phyloP scores from a whole-genome alignment of 73 alveolate species.

The Paramecium primaurelia region DNA sequence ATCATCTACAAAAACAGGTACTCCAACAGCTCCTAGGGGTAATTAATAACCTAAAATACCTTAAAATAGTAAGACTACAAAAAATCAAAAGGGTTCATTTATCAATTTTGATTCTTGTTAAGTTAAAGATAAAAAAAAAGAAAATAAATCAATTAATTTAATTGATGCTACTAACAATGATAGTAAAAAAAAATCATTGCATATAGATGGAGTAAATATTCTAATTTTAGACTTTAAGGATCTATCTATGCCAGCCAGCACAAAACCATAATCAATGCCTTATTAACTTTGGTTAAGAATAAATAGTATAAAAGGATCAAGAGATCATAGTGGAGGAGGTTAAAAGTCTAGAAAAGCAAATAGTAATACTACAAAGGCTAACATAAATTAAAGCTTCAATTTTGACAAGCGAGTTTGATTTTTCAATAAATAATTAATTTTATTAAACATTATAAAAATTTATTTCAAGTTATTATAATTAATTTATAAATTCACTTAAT shows the following conservation, averaged over 20 bases:
- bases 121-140: background rate
- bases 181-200: background rate
- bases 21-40: constrained; percentile 42
- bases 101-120: background rate
- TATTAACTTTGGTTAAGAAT: background rate
- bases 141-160: background rate
- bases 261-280: background rate
- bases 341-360: background rate
- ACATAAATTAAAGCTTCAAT: background rate
- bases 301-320: background rate
- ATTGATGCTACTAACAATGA: background rate
- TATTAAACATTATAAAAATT: too few species aligned
- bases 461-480: too few species aligned
- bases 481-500: too few species aligned
- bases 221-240: background rate
- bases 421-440: background rate
- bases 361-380: background rate
- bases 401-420: background rate
- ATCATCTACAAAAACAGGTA: background rate
- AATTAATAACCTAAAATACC: background rate
- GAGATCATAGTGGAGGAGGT: background rate
- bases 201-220: background rate
- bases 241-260: background rate
- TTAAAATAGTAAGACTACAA: background rate
- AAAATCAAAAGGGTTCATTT: background rate